Conservation (phyloP, 306 rosid species). For the Vigna reflexopilosa region DNA sequence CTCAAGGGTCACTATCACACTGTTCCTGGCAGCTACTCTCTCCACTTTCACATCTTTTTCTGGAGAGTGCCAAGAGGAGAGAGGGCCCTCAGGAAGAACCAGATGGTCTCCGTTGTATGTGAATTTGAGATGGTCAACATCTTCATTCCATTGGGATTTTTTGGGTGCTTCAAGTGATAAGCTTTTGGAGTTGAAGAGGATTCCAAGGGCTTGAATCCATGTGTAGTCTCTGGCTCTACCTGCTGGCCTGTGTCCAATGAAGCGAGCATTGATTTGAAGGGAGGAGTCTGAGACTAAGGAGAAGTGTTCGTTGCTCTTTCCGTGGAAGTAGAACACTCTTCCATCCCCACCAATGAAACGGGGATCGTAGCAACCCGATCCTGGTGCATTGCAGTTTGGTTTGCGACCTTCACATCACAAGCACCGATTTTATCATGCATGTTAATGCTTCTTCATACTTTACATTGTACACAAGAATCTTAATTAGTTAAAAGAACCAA, state of each 20-base stretch:
- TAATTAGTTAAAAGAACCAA: no score
- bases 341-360: slow-evolving; percentile 63
- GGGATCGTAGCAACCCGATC: slow-evolving; percentile 62
- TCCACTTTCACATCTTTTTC: slow-evolving; percentile 42
- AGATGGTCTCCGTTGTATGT: slow-evolving; percentile 41
- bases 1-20: slow-evolving; percentile 36
- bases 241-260: slow-evolving; percentile 53
- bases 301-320: slow-evolving; percentile 54
- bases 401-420: slow-evolving; percentile 39
- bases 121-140: slow-evolving; percentile 48
- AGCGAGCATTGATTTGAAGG: slow-evolving; percentile 59
- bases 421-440: background rate
- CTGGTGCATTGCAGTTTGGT: slow-evolving; percentile 62
- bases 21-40: slow-evolving; percentile 52
- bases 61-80: slow-evolving; percentile 46
- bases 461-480: background rate
- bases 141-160: slow-evolving; percentile 40
- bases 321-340: slow-evolving; percentile 60
- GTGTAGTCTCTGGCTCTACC: slow-evolving; percentile 50
- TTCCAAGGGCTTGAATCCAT: slow-evolving; percentile 56
- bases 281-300: slow-evolving; percentile 46
- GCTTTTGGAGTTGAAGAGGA: slow-evolving; percentile 44
- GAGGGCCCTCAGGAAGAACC: slow-evolving; percentile 38
- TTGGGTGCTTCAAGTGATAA: slow-evolving; percentile 53
- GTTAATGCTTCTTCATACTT: background rate